A percentile compares a stretch with the other conserved stretches of the same genome.
Conservation (phyloP, 768 basidiomycete species). For the Psilocybe azurescens region DNA sequence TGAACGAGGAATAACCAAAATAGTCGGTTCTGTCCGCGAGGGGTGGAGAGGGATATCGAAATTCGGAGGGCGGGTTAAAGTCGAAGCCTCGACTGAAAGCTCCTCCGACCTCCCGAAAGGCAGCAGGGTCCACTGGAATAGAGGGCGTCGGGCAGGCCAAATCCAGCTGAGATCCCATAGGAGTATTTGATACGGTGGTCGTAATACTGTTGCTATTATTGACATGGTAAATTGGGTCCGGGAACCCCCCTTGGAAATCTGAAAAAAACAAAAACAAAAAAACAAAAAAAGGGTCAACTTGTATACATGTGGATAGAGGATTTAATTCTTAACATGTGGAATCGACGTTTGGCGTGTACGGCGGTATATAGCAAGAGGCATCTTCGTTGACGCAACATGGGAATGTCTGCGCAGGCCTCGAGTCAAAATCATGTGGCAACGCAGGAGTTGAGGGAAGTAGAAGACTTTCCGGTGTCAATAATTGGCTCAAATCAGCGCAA, state of each 20-base stretch:
- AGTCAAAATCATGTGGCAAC: background rate
- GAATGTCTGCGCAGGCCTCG: background rate
- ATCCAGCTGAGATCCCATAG: background rate
- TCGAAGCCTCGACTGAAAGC: background rate
- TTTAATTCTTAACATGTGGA: background rate
- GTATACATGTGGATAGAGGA: background rate
- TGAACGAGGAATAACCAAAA: background rate
- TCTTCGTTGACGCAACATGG: background rate
- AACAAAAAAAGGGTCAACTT: background rate
- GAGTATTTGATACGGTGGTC: background rate
- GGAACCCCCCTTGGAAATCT: background rate
- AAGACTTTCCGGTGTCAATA: background rate
- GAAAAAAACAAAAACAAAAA: background rate
- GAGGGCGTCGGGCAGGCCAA: conserved; percentile 5
- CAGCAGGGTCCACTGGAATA: background rate
- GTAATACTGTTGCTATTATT: background rate
- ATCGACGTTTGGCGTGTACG: background rate
- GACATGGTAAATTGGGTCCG: conserved; percentile 2
- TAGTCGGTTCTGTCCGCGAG: background rate
- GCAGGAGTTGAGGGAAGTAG: background rate
- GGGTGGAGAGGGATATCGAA: background rate
- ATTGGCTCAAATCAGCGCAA: background rate
- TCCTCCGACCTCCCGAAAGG: background rate
- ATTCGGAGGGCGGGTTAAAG: background rate
- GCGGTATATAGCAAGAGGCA: background rate